Percentiles rank a stretch among this genome's conserved stretches.
Evolutionary conservation across 169 alveolate species (phyloP).

Genomic region (Miamiensis avidus): DNA sequence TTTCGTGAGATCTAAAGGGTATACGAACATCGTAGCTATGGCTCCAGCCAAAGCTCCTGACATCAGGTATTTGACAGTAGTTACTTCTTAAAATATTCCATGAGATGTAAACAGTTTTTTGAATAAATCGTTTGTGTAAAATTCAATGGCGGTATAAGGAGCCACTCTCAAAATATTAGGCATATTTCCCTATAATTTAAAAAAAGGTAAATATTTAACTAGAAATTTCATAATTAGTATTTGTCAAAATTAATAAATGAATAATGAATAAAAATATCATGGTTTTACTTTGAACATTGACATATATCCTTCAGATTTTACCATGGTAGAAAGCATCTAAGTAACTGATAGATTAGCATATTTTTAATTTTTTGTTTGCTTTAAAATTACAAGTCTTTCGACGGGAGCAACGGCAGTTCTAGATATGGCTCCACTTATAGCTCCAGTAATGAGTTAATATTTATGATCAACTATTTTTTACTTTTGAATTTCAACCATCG

Average conservation of each 20-base stretch:
- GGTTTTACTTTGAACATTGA: no score
- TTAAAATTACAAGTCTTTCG: constrained; percentile 34
- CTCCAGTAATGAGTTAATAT: constrained; percentile 29
- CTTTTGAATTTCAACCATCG: no score
- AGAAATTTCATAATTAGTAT: no score
- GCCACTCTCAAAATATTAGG: constrained; percentile 53
- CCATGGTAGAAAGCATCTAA: no score
- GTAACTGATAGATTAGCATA: no score
- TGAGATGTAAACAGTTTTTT: constrained; percentile 43
- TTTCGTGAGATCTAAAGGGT: constrained; percentile 53
- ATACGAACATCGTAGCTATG: constrained; percentile 22
- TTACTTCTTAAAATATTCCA: constrained; percentile 39
- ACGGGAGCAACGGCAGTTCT: constrained; percentile 43
- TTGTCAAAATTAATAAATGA: no score
- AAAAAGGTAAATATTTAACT: no score
- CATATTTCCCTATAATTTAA: constrained; percentile 56
- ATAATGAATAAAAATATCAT: no score
- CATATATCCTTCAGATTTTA: no score
- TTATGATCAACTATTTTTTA: no score
- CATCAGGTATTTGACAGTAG: background rate
- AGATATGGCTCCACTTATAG: constrained; percentile 33
- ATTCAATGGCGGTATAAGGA: constrained; percentile 55
- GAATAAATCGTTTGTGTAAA: constrained; percentile 48
- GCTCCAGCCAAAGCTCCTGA: constrained; percentile 38
- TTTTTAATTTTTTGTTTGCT: constrained; percentile 23